These are phyloP conservation scores for Nidularia sp. DNA, from an alignment of 768 basidiomycete species.

Conservation along the genomic window DNA sequence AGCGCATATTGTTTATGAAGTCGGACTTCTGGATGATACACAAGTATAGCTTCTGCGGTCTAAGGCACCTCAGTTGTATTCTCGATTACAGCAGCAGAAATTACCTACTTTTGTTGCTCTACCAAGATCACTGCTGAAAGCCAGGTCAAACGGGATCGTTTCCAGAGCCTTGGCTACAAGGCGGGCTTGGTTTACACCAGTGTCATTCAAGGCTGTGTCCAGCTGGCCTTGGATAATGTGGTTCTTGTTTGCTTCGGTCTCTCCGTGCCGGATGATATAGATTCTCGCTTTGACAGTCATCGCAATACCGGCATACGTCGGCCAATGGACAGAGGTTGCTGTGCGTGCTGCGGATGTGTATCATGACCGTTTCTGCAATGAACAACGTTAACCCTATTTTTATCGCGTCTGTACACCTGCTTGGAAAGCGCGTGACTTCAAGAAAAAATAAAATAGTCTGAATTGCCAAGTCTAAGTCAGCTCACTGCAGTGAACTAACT, in stretches of 20 bases:
- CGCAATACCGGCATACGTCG: too few species aligned
- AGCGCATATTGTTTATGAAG: slow-evolving; percentile 43
- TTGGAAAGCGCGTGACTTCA: too few species aligned
- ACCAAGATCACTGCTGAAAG: slow-evolving; percentile 68
- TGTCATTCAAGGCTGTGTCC: slow-evolving; percentile 63
- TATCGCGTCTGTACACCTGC: too few species aligned
- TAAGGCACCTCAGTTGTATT: slow-evolving; percentile 13
- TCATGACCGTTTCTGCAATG: too few species aligned
- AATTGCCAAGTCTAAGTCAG: too few species aligned
- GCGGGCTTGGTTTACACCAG: slow-evolving; percentile 56
- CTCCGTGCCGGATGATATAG: slow-evolving; percentile 74
- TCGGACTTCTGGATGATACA: slow-evolving; percentile 41
- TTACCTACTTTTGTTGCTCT: slow-evolving; percentile 58
- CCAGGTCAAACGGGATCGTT: slow-evolving; percentile 49
- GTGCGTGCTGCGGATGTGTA: too few species aligned
- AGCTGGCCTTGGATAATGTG: slow-evolving; percentile 73
- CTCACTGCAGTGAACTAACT: too few species aligned
- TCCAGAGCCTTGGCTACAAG: slow-evolving; percentile 52
- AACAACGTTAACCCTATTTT: too few species aligned
- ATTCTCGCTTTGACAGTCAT: slow-evolving; percentile 32
- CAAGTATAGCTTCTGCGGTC: slow-evolving; percentile 67
- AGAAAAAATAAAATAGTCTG: too few species aligned
- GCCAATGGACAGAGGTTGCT: too few species aligned
- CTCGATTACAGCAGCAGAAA: not conserved
- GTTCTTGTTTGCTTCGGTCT: slow-evolving; percentile 65